These are phyloP conservation scores for Stachybotrys elegans DNA, from an alignment of 2,329 filamentous ascomycete species.

Conservation along the genomic window DNA sequence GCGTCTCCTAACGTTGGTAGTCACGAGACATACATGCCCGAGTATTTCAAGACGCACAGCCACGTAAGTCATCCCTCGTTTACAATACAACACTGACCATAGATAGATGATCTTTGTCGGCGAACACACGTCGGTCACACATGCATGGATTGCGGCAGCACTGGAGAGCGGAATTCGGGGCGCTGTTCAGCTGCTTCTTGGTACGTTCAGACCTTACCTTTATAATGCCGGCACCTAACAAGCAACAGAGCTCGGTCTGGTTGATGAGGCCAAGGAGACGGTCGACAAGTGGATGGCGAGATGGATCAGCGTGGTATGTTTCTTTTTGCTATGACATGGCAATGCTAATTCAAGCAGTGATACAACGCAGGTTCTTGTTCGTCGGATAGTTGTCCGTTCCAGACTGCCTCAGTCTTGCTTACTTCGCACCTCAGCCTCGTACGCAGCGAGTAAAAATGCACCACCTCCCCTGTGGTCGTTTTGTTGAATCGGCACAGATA, in stretches of 20 bases:
- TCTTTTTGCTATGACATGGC: too few species aligned
- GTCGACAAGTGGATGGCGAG: conserved; percentile 64
- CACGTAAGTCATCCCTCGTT: conserved; percentile 32
- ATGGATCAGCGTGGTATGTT: conserved; percentile 41
- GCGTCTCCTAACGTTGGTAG: conserved; percentile 54
- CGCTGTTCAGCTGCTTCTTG: conserved; percentile 58
- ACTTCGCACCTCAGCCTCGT: conserved; percentile 7
- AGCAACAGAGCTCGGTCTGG: conserved; percentile 49
- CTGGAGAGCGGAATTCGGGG: conserved; percentile 64
- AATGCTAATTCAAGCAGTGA: too few species aligned
- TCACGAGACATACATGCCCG: conserved; percentile 65
- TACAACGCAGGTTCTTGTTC: too few species aligned
- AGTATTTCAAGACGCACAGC: conserved; percentile 63
- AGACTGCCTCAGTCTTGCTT: too few species aligned
- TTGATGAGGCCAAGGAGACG: conserved; percentile 64
- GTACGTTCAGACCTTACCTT: conserved; percentile 3
- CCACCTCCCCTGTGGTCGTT: conserved; percentile 14
- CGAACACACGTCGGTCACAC: conserved; percentile 68
- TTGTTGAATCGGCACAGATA: conserved; percentile 2
- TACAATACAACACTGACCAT: not conserved
- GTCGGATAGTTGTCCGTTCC: too few species aligned
- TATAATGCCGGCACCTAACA: not conserved
- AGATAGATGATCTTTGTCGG: conserved; percentile 57
- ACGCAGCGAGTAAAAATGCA: conserved; percentile 14
- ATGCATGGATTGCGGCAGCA: conserved; percentile 64